Evolutionary conservation across 2,329 filamentous ascomycete genomes (phyloP), one percentile per base, ranked within the genome.

Genomic region (Gaeumannomyces sp.): DNA sequence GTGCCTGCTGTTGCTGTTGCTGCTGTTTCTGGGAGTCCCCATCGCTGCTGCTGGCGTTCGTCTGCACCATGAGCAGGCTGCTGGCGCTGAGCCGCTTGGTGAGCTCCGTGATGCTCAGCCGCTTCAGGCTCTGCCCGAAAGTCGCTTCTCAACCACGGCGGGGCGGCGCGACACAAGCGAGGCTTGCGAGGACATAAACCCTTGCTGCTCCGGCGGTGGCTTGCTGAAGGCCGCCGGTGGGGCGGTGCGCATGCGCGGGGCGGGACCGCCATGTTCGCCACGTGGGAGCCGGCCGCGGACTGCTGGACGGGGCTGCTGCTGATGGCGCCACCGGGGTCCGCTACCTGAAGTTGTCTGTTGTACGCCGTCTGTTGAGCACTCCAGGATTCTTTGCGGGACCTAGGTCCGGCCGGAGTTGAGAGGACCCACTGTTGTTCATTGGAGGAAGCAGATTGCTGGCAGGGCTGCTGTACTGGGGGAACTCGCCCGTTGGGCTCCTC

Each of bases 11-110:
- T 56, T 76, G 73, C 67, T 77, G 71, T 66, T 33, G 68, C 72
- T 66, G 75, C 71, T 62, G 76, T 72, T 67, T 77, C 66, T 83
- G 81, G 70, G 75, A 78, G 72, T 80, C 82, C 64, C 77, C 76
- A 64, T 79, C 75, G 72, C 79, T 82, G 72, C 79, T 82, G 66
- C 79, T 80, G 66, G 78, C 77, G 71, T 86, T 86, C 66, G 83
- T 83, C 76, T 87, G 83, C 64, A 86, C 79, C 60, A 87, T 77
- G 64, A 88, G 76, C 71, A 86, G 75, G 72, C 82, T 86, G 71
- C 83, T 86, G 63, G 84, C 86, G 72, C 82, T 86, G 64, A 88
- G 73, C 67, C 84, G 78, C 72, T 84, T 85, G 60, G 84, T 83
- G 67, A 87, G 61, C 64, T 89, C 85, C 69, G 80, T 83, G 68